Base-by-base conservation (phyloP, 345 rosid genomes). In the Orychophragmus violaceus region DNA sequence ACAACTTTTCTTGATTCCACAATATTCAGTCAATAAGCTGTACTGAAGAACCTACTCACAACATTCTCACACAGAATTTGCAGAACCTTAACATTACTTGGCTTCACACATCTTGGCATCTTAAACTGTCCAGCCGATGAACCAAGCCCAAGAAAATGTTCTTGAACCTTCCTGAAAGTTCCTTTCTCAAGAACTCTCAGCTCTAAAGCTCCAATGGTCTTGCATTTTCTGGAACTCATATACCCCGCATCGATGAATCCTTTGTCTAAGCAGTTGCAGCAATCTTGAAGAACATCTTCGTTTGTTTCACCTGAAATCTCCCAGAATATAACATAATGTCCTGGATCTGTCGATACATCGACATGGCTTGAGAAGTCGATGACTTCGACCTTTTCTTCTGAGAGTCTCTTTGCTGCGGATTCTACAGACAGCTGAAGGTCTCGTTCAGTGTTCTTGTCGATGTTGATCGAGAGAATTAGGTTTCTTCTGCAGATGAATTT, bases 401-500 rank as follows among this genome's bases (percentile, higher is more conserved):
- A 78, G 24, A 86, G 68, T 30, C 81, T 66, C 71, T 82, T 82
- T n/a, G 78, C 79, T 2, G 98, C 98, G 6, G 75, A 79, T 45
- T 89, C 89, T 0, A 89, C 95, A 0, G 96, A 78, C 0, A 91
- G 55, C 80, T 95, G 96, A 35, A 95, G 65, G 76, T 91, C 99
- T 32, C 82, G 63, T 62, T 95, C 98, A 0, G 96, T 89, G 91
- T 86, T 91, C 82, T 91, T 95, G 86, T 95, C 99, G 6, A 89
- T 91, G 84, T 89, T 91, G 73, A 95, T 84, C 21, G 78, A 79
- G 10, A 89, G 91, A 28, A 89, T 45, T 4, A 91, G 81, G 72
- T 84, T 91, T 24, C 82, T 87, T 77, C 99, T 79, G 81, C 90
- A 80, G 4, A 91, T 68, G 30, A 91, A 95, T 56, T 87, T 85